A percentile compares a stretch with the other conserved stretches of the same genome.
Conservation (phyloP, 768 basidiomycete species). For the Serendipita sp. region DNA sequence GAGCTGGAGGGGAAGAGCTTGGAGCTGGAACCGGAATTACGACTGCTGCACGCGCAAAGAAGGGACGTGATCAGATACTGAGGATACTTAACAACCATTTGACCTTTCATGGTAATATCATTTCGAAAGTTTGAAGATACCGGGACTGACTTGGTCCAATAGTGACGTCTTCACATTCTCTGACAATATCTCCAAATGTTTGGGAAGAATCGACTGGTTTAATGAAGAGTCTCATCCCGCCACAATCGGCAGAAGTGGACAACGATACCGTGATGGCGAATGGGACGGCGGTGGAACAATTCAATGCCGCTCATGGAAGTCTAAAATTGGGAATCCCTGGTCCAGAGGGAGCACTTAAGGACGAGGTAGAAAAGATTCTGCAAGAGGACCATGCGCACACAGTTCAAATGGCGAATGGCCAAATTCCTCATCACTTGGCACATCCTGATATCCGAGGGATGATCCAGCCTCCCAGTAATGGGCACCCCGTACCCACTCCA, state of each 20-base stretch:
- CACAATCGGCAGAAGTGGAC: slow-evolving; percentile 20
- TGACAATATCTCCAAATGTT: slow-evolving; percentile 40
- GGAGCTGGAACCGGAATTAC: slow-evolving; percentile 60
- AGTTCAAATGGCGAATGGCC: slow-evolving; percentile 5
- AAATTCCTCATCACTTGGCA: slow-evolving; percentile 9
- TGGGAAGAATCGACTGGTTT: slow-evolving; percentile 85
- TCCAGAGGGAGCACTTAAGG: slow-evolving; percentile 58
- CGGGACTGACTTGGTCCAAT: slow-evolving; percentile 14
- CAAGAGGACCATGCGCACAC: slow-evolving; percentile 55
- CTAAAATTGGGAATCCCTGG: slow-evolving; percentile 78
- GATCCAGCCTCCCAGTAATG: slow-evolving; percentile 5
- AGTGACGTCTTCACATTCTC: slow-evolving; percentile 60
- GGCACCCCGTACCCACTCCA: slow-evolving; percentile 50
- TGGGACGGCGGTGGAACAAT: slow-evolving; percentile 44
- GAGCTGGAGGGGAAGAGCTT: slow-evolving; percentile 67
- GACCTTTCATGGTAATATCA: slow-evolving; percentile 59
- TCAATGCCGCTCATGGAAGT: slow-evolving; percentile 57
- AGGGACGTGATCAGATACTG: slow-evolving; percentile 81
- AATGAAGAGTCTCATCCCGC: slow-evolving; percentile 58
- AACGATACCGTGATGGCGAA: slow-evolving; percentile 29
- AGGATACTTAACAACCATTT: slow-evolving; percentile 88
- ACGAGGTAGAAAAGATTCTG: slow-evolving; percentile 63
- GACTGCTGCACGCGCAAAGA: slow-evolving; percentile 60
- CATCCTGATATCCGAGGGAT: slow-evolving; percentile 16
- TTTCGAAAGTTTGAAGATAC: background rate